Conservation (phyloP, 1,284 basidiomycete genomes). For the Gymnopus androsaceus region DNA sequence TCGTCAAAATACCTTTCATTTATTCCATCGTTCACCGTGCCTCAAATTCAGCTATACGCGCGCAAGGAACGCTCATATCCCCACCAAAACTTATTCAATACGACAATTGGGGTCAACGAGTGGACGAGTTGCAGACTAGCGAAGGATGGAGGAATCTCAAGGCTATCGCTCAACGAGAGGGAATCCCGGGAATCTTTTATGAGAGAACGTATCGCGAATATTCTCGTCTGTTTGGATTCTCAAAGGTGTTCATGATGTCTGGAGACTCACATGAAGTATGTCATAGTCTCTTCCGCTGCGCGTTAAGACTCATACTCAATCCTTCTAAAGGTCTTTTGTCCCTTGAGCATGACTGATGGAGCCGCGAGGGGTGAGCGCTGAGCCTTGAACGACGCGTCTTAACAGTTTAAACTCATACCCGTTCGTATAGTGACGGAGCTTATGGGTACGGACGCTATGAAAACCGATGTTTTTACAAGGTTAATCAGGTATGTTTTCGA, state of each 20-base stretch:
- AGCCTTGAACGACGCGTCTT: too few relatives aligned
- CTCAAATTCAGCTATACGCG: slow-evolving; percentile 45
- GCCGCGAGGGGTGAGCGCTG: slow-evolving; percentile 70
- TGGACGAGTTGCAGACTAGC: slow-evolving; percentile 66
- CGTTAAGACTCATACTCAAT: neutral
- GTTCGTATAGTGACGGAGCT: slow-evolving; percentile 75
- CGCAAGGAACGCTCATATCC: slow-evolving; percentile 38
- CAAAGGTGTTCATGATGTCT: slow-evolving; percentile 60
- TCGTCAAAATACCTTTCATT: neutral
- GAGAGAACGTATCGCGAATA: slow-evolving; percentile 58
- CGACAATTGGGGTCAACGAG: slow-evolving; percentile 66
- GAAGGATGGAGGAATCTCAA: slow-evolving; percentile 76
- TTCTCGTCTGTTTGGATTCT: slow-evolving; percentile 63
- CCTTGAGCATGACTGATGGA: slow-evolving; percentile 79
- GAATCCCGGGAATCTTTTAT: slow-evolving; percentile 64
- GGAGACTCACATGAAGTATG: slow-evolving; percentile 65
- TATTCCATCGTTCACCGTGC: neutral
- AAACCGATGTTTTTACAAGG: slow-evolving; percentile 54
- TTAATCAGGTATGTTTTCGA: slow-evolving; percentile 53
- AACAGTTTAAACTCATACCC: too few relatives aligned
- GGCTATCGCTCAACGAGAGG: slow-evolving; percentile 68
- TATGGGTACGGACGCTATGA: slow-evolving; percentile 60
- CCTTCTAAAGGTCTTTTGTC: slow-evolving; percentile 58
- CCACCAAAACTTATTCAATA: slow-evolving; percentile 64
- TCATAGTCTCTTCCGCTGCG: slow-evolving; percentile 12